Conservation (phyloP, 192 early-diverging fungal genomes). For the Coemansia sp. region DNA sequence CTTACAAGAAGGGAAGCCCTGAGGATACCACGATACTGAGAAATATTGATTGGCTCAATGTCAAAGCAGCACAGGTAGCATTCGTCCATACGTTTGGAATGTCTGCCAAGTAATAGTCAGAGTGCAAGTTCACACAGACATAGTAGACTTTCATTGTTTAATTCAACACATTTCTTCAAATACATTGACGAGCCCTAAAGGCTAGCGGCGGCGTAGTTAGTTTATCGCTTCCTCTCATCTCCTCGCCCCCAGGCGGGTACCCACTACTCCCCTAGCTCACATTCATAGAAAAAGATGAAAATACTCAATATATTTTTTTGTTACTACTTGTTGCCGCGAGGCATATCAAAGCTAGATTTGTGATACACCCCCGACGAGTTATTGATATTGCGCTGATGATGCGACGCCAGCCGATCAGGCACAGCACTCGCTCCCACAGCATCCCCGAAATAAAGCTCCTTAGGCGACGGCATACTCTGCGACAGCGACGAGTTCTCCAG, state of each 20-base stretch:
- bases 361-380: constrained; percentile 18
- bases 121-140: background rate
- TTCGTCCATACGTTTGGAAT: no score
- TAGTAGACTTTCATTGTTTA: background rate
- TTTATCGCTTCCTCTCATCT: no score
- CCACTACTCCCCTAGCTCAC: no score
- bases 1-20: no score
- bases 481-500: constrained; percentile 31
- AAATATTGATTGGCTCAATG: no score
- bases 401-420: constrained; percentile 8
- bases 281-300: background rate
- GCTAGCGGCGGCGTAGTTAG: no score
- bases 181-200: no score
- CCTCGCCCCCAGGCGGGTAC: no score
- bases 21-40: no score
- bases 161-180: background rate
- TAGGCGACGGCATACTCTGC: constrained; percentile 54
- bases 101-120: no score
- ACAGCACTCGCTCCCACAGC: background rate
- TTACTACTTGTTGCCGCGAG: constrained; percentile 19
- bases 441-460: constrained; percentile 20
- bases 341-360: constrained; percentile 43
- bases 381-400: constrained; percentile 8
- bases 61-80: no score
- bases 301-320: background rate